These are phyloP conservation scores for Annulohypoxylon nitens DNA, from an alignment of 495 filamentous ascomycete species.

Conservation along the genomic window DNA sequence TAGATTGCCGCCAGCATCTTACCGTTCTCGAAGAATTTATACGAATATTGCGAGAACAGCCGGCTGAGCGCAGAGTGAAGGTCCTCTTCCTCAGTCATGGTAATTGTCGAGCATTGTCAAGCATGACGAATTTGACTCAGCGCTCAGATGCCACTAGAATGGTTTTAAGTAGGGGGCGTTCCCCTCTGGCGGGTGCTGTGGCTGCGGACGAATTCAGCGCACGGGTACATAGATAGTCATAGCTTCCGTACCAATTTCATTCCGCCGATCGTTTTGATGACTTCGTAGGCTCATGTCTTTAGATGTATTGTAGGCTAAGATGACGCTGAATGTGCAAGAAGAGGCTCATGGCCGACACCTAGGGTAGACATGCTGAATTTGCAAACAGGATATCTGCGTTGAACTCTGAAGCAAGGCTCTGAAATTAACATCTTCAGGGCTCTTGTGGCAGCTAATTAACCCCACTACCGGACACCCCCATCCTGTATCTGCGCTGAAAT, in stretches of 20 bases:
- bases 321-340: background rate
- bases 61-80: background rate
- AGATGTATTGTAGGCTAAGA: too few relatives aligned
- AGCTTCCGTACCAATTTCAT: background rate
- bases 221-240: background rate
- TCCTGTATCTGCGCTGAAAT: background rate
- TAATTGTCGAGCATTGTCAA: conserved; percentile 11
- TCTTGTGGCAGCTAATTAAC: background rate
- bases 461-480: background rate
- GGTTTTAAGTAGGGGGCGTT: conserved; percentile 2
- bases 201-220: background rate
- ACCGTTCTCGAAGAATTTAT: background rate
- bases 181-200: conserved; percentile 7
- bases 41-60: conserved; percentile 1
- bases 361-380: too few relatives aligned
- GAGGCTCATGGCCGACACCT: background rate
- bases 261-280: background rate
- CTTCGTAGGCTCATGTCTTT: background rate
- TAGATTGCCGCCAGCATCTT: conserved; percentile 6
- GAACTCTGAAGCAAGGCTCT: background rate
- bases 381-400: background rate
- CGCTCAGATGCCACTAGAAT: conserved; percentile 13
- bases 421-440: background rate
- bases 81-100: conserved; percentile 5
- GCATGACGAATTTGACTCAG: background rate